Evolutionary conservation across 2,329 filamentous ascomycete genomes (phyloP).

Genomic region (Clarireedia monteithiana): DNA sequence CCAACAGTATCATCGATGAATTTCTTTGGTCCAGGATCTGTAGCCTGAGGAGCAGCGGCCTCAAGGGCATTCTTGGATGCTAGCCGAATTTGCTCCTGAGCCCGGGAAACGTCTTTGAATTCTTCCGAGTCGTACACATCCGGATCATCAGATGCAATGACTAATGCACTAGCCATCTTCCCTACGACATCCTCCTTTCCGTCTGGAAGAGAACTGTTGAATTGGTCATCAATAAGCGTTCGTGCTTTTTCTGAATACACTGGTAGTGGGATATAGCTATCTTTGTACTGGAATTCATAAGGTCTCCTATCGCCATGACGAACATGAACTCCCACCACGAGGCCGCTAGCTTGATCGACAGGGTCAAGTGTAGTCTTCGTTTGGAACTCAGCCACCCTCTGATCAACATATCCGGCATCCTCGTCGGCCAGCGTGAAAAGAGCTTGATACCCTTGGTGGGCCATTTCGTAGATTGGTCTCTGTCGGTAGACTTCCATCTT

Average conservation of each 20-base stretch:
- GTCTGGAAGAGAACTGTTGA: slow-evolving; percentile 33
- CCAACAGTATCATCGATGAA: slow-evolving; percentile 72
- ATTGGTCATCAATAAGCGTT: slow-evolving; percentile 43
- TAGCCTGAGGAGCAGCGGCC: slow-evolving; percentile 23
- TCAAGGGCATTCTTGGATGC: slow-evolving; percentile 53
- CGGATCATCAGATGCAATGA: slow-evolving; percentile 77
- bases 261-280: slow-evolving; percentile 70
- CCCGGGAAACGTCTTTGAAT: slow-evolving; percentile 48
- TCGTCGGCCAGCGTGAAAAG: slow-evolving; percentile 63
- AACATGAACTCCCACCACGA: slow-evolving; percentile 65
- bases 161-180: slow-evolving; percentile 38
- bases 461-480: slow-evolving; percentile 58
- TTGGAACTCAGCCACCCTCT: slow-evolving; percentile 50
- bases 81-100: slow-evolving; percentile 70
- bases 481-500: slow-evolving; percentile 44
- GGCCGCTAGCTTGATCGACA: slow-evolving; percentile 38
- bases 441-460: slow-evolving; percentile 62
- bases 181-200: slow-evolving; percentile 31
- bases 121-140: slow-evolving; percentile 62
- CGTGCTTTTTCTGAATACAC: slow-evolving; percentile 55
- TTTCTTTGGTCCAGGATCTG: slow-evolving; percentile 45
- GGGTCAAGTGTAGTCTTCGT: slow-evolving; percentile 35
- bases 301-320: slow-evolving; percentile 75
- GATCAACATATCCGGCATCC: slow-evolving; percentile 57
- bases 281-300: slow-evolving; percentile 65